These are phyloP conservation scores for Hamamelis virginiana DNA, from an alignment of 164 flowering plant genomes.

Conservation along the genomic window DNA sequence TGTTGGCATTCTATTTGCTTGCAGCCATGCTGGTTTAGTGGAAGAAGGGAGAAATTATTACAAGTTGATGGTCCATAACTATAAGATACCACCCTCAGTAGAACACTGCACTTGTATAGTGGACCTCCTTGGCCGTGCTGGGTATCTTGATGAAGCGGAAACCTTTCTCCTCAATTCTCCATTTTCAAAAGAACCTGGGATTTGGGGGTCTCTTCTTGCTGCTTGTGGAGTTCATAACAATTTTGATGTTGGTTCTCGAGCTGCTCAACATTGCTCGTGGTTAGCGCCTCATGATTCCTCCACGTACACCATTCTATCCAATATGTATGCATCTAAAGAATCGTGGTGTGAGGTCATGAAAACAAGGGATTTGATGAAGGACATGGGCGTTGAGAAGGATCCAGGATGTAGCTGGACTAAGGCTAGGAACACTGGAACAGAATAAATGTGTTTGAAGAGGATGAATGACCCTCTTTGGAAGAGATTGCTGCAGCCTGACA, in stretches of 20 bases:
- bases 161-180: conserved; percentile 23
- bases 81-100: conserved; percentile 28
- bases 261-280: conserved; percentile 23
- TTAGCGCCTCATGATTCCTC: conserved; percentile 20
- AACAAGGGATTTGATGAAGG: conserved; percentile 23
- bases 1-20: conserved; percentile 25
- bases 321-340: conserved; percentile 24
- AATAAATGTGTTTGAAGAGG: not conserved
- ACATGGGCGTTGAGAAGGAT: conserved; percentile 16
- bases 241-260: conserved; percentile 25
- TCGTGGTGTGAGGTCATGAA: conserved; percentile 22
- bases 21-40: conserved; percentile 26
- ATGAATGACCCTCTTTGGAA: not conserved
- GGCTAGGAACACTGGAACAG: not conserved
- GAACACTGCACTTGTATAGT: conserved; percentile 34
- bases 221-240: conserved; percentile 28
- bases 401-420: conserved; percentile 25
- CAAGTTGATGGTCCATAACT: conserved; percentile 17
- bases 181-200: conserved; percentile 19
- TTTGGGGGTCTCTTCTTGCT: conserved; percentile 29
- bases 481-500: too few species aligned
- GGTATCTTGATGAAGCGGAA: conserved; percentile 29
- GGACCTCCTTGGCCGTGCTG: conserved; percentile 32
- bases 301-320: conserved; percentile 19
- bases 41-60: conserved; percentile 22